phyloP scores from a whole-genome alignment of 345 rosid species.

The Brassica rapa region DNA sequence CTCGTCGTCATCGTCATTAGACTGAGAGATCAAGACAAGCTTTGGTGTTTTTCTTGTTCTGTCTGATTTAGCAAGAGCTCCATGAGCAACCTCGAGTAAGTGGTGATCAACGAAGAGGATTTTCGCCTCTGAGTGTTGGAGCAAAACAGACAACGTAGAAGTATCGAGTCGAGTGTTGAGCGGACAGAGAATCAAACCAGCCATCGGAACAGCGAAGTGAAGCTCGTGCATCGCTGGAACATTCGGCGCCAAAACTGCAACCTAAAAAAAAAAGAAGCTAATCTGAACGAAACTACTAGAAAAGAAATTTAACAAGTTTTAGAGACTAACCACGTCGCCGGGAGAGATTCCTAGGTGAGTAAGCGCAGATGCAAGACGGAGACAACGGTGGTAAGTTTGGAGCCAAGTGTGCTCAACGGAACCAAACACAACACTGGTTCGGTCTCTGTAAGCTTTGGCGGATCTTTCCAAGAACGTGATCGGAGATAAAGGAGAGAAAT shows the following conservation, averaged over 20 bases:
- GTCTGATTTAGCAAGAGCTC: slow-evolving; percentile 47
- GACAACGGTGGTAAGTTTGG: slow-evolving; percentile 65
- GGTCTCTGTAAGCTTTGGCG: slow-evolving; percentile 63
- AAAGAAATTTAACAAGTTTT: neutral
- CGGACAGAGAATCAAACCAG: slow-evolving; percentile 69
- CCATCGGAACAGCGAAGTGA: slow-evolving; percentile 85
- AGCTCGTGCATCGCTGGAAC: slow-evolving; percentile 84
- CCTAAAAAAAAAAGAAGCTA: slow-evolving; percentile 40
- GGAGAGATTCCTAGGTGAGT: slow-evolving; percentile 54
- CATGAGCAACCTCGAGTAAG: slow-evolving; percentile 52
- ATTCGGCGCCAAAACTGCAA: slow-evolving; percentile 64
- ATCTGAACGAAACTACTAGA: neutral
- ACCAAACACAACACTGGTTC: slow-evolving; percentile 60
- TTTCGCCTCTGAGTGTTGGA: slow-evolving; percentile 61
- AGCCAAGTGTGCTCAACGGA: slow-evolving; percentile 54
- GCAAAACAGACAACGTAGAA: slow-evolving; percentile 51
- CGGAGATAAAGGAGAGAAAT: slow-evolving; percentile 65
- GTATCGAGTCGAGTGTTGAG: slow-evolving; percentile 69
- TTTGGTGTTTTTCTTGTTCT: slow-evolving; percentile 39
- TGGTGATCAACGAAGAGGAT: slow-evolving; percentile 61
- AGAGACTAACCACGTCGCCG: slow-evolving; percentile 67
- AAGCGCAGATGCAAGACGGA: slow-evolving; percentile 73
- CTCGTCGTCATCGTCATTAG: slow-evolving; percentile 1
- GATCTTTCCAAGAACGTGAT: slow-evolving; percentile 74
- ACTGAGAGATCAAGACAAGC: slow-evolving; percentile 54